Percentiles rank a stretch among this genome's conserved stretches.
Evolutionary conservation across 371 early-diverging fungal genomes (phyloP).

Genomic region (Saksenaea oblongispora): DNA sequence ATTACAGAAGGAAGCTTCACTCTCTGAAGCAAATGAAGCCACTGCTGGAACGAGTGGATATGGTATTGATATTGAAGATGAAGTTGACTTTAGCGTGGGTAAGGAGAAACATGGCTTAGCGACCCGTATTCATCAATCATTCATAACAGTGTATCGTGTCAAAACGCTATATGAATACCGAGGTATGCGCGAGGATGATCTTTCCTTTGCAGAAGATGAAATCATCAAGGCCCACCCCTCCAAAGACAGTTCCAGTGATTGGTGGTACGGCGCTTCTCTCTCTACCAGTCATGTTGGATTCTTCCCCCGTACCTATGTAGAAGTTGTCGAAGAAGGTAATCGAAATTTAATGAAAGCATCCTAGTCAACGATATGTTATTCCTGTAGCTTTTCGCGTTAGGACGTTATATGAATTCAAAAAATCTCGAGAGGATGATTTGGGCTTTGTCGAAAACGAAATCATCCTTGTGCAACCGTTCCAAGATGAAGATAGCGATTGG

Average conservation of each 20-base stretch:
- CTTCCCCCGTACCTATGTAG: slow-evolving; percentile 50
- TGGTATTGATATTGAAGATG: slow-evolving; percentile 49
- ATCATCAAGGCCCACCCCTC: slow-evolving; percentile 55
- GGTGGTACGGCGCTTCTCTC: slow-evolving; percentile 50
- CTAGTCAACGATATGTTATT: not conserved
- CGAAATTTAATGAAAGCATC: not conserved
- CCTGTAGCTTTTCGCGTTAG: slow-evolving; percentile 44
- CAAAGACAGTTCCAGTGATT: slow-evolving; percentile 48
- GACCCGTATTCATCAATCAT: not conserved
- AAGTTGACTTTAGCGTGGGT: slow-evolving; percentile 50
- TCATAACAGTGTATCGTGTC: slow-evolving; percentile 40
- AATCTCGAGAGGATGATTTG: slow-evolving; percentile 47
- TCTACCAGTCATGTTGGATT: slow-evolving; percentile 36
- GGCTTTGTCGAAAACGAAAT: slow-evolving; percentile 45
- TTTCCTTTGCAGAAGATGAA: slow-evolving; percentile 46
- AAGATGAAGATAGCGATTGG: slow-evolving; percentile 50
- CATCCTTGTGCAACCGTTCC: slow-evolving; percentile 51
- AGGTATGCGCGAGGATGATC: slow-evolving; percentile 50
- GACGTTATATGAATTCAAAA: slow-evolving; percentile 43
- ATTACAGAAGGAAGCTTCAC: not conserved
- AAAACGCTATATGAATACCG: slow-evolving; percentile 48
- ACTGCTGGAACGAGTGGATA: slow-evolving; percentile 48
- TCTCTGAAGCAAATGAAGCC: slow-evolving; percentile 14
- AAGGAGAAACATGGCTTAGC: slow-evolving; percentile 8
- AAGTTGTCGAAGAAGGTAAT: slow-evolving; percentile 47